Evolutionary conservation across 2,329 filamentous ascomycete genomes (phyloP), one percentile per base, ranked within the genome.

Genomic region (Fusarium heterosporum): DNA sequence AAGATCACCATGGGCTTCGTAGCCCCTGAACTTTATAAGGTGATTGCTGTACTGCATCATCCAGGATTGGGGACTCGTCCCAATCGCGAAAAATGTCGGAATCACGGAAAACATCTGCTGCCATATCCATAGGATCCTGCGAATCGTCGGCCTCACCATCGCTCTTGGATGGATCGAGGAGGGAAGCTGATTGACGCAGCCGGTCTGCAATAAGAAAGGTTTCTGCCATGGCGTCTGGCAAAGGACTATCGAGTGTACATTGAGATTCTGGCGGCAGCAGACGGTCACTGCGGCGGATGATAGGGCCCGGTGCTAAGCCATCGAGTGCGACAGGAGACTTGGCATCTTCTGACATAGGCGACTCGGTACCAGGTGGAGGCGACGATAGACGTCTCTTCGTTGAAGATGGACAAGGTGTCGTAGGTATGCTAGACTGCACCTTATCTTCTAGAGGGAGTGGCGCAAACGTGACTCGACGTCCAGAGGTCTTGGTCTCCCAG

Each of bases 311-410:
- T n/a, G 77, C 79, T 38, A 84, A 76, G 1, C 77, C 78, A 28
- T 78, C 76, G 63, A 86, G 86, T 66, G 86, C 83, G n/a, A 78
- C 78, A 17, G 72, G 75, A 48, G 85, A 86, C 48, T 76, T 79
- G 30, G 76, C 71, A 49, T 78, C 76, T 9, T 76, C 73, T 3
- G 73, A 76, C 3, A 72, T 73, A 4, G 76, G 77, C 8, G 82
- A 68, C 9, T 79, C 73, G 22, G 69, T 72, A 10, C 76, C 70
- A 8, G 83, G 83, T 3, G 83, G 83, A 8, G 84, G 83, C 9
- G 83, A 85, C 8, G 74, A 68, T 8, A 73, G 74, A 30, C 75
- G 74, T 10, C 38, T 29, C 32, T 55, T 67, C 7, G 56, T 10
- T 28, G 52, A 39, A 48, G 47, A 61, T 36, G 66, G 60, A 8